Base-by-base conservation (phyloP, 2,329 filamentous ascomycete genomes). In the Periconia digitata region DNA sequence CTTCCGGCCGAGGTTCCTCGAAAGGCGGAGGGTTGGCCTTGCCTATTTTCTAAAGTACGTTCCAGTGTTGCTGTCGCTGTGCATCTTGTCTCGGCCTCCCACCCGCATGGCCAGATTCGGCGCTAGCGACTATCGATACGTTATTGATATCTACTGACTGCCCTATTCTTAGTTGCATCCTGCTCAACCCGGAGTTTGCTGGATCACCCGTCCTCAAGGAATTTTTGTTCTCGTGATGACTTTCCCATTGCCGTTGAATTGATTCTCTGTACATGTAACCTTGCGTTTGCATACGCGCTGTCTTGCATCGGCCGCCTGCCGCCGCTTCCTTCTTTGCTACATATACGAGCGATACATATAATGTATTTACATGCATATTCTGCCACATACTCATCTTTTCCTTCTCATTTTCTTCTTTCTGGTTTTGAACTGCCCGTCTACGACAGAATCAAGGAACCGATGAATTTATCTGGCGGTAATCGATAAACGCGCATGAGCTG, bases 31-130 rank as follows among this genome's bases (percentile, higher is more conserved):
- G 58, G 80, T 84, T 36, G 92, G 92, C 6, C 76, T 99, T 50
- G 86, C 90, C 66, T 96, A 97, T 68, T 99, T 97, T 68, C 76
- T 99, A 46, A 95, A 95, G 91, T 95, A 75, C 51, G 87, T 77
- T n/a, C n/a, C n/a, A n/a, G n/a, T n/a, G n/a, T n/a, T n/a, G 16
- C 22, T 23, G 47, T 24, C 38, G n/a, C 35, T 10, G 22, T 40
- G 22, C 20, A 49, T 47, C n/a, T n/a, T 45, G 43, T 44, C 6
- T 27, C 24, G 24, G 24, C 24, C 24, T 27, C 24, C 12, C 27
- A 32, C 5, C 27, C n/a, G 37, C 37, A 40, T 40, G 8, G 7
- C 21, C n/a, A n/a, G 12, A 18, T 21, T 40, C 35, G 16, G 40
- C 55, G 50, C 60, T 66, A 65, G 60, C 46, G 54, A 37, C 24